phyloP scores from a whole-genome alignment of 257 asterid genomes.

The Coffea eugenioides region DNA sequence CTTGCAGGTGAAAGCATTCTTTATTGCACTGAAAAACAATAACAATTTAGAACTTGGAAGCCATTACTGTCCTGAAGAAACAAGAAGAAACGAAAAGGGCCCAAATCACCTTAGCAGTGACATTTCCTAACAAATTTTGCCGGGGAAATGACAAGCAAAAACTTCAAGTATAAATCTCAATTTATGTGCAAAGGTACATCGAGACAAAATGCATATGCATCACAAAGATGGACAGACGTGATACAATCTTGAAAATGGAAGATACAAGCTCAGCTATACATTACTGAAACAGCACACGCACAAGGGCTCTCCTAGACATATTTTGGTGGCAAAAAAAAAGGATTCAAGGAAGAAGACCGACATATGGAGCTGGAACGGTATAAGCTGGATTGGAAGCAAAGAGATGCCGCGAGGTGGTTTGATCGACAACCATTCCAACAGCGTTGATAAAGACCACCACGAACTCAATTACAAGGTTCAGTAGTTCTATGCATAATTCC shows the following conservation, averaged over 20 bases:
- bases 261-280: not conserved
- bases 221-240: not conserved
- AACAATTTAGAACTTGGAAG: not conserved
- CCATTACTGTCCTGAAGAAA: not conserved
- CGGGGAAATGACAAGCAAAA: not conserved
- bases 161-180: not conserved
- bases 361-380: constrained; percentile 34
- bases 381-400: constrained; percentile 9
- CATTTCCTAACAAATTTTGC: not conserved
- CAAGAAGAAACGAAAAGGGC: not conserved
- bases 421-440: constrained; percentile 28
- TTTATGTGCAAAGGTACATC: not conserved
- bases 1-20: not conserved
- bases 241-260: constrained; percentile 8
- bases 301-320: not conserved
- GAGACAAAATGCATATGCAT: not conserved
- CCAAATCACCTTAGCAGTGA: too few species aligned
- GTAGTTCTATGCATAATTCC: constrained; percentile 41
- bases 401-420: constrained; percentile 7
- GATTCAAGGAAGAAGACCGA: constrained; percentile 55
- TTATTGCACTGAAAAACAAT: not conserved
- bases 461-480: constrained; percentile 44
- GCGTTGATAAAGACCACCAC: constrained; percentile 43
- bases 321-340: not conserved
- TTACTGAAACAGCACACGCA: not conserved